Conservation (phyloP, 345 rosid genomes). For the Ailanthus altissimus region DNA sequence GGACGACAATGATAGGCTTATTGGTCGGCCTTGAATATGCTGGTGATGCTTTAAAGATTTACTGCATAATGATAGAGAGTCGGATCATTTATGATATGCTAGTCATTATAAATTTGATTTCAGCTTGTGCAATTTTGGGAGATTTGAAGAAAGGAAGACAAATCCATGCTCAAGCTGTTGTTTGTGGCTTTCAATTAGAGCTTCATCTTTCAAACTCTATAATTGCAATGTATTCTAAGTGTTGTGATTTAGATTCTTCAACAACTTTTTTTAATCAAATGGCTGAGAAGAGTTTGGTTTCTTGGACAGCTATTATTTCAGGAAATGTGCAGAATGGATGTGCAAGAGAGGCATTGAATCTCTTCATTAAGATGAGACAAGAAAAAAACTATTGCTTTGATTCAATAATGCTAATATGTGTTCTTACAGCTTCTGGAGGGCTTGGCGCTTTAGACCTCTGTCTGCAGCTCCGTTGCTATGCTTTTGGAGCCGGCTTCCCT, state of each 20-base stretch:
- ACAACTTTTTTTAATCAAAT: constrained; percentile 35
- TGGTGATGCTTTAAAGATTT: constrained; percentile 33
- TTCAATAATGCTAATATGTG: constrained; percentile 34
- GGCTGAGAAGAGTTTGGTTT: constrained; percentile 36
- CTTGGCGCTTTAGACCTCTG: constrained; percentile 39
- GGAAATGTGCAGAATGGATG: constrained; percentile 38
- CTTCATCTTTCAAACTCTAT: constrained; percentile 41
- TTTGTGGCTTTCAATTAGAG: constrained; percentile 29
- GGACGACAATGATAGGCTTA: constrained; percentile 46
- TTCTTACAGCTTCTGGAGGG: constrained; percentile 35
- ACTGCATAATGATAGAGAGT: constrained; percentile 29
- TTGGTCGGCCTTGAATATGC: constrained; percentile 37
- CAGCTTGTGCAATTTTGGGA: constrained; percentile 37
- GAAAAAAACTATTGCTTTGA: constrained; percentile 33
- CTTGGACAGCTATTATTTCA: constrained; percentile 53
- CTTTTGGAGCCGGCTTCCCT: constrained; percentile 30
- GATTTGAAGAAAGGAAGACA: constrained; percentile 44
- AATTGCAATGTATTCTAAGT: constrained; percentile 48
- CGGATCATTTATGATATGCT: constrained; percentile 29
- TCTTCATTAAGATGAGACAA: constrained; percentile 29
- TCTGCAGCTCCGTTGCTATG: constrained; percentile 45
- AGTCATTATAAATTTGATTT: constrained; percentile 40
- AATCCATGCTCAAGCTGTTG: constrained; percentile 41
- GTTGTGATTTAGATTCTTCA: constrained; percentile 43
- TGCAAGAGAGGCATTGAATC: constrained; percentile 41